Evolutionary conservation across 2,329 filamentous ascomycete genomes (phyloP), one percentile per base, ranked within the genome.

Genomic region (Botrytis galanthina): DNA sequence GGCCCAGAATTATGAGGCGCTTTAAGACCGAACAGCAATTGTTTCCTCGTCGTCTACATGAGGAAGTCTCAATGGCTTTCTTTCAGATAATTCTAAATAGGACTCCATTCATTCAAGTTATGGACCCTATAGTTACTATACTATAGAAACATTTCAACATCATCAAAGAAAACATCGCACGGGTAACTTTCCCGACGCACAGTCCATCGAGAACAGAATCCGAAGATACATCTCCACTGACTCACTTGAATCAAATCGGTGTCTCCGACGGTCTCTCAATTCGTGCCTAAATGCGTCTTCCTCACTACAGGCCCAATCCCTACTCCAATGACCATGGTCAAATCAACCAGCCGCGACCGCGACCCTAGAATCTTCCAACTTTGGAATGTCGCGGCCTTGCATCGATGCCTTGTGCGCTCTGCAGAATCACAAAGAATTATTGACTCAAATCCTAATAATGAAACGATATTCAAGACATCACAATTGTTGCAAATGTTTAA

Each of bases 331-430:
- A 46, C 42, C 62, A 46, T 7, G 37, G 39, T 16, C 37, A 16
- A 62, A 44, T 39, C 37, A 26, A 26, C 39, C 62, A 62, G 26
- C 62, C 42, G 20, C 22, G n/a, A 64, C 62, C 42, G 62, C 62
- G 62, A 64, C 62, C 59, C 62, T 32, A 22, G 62, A 46, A 64
- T 64, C 62, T 64, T 64, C 62, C 42, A 64, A 35, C 35, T 62
- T 62, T 42, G 42, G n/a, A 35, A 46, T 64, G 42, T 64, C n/a
- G 42, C 26, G 32, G 42, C n/a, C 62, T 46, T 26, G 42, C n/a
- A 22, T 64, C 18, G 9, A 64, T 22, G 46, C 42, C 5, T 64
- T 44, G 18, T 20, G n/a, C 18, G 20, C 12, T 22, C 6, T 64
- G 9, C 20, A 64, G 2, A 32, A 22, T 46, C 29, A 22, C n/a